Evolutionary conservation across 2,329 filamentous ascomycete species (phyloP), one percentile per base, ranked within the genome.

Genomic region (Pseudocercospora eumusae): DNA sequence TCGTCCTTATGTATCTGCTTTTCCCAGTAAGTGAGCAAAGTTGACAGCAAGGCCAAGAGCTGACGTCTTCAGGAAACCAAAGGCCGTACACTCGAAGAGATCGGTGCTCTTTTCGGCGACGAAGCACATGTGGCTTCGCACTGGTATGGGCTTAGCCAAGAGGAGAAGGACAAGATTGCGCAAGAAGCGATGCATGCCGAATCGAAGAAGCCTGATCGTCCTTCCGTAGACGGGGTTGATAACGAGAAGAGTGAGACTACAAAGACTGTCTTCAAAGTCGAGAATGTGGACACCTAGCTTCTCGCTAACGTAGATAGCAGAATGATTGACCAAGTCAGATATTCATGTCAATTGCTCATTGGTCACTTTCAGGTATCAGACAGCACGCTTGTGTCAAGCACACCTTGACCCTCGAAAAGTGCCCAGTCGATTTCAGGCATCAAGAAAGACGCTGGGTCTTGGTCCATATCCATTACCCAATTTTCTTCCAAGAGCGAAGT

Each of bases 61-160:
- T 63, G 60, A 27, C 42, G 10, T 59, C 57, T 31, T 21, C 55
- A 63, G 64, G 59, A 67, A 57, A 67, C 65, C 21, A 67, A 62
- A 42, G 57, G 59, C 9, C 23, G 67, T 13, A 68, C 77, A 20
- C 69, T 80, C 15, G 78, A 81, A 64, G 78, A 80, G 54, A 80
- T 80, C 56, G 76, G 74, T 47, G 69, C 72, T 2, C 68, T 74
- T 62, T 76, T 72, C 55, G 70, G 70, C 1, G 70, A 72, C 15
- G 63, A 68, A 15, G 58, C 52, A 28, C 64, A 69, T 47, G 63
- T 69, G 13, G 68, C 66, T 13, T 59, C 59, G 13, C 66, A 68
- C 42, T 70, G 67, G 66, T 70, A 70, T 59, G 66, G 62, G 15
- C 63, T 66, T 31, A 66, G 61, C 31, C 60, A 64, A 21, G 66